Percentiles rank a stretch among this genome's conserved stretches.
Evolutionary conservation across 495 filamentous ascomycete genomes (phyloP).

Genomic region (Astrothelium macrocarpum): DNA sequence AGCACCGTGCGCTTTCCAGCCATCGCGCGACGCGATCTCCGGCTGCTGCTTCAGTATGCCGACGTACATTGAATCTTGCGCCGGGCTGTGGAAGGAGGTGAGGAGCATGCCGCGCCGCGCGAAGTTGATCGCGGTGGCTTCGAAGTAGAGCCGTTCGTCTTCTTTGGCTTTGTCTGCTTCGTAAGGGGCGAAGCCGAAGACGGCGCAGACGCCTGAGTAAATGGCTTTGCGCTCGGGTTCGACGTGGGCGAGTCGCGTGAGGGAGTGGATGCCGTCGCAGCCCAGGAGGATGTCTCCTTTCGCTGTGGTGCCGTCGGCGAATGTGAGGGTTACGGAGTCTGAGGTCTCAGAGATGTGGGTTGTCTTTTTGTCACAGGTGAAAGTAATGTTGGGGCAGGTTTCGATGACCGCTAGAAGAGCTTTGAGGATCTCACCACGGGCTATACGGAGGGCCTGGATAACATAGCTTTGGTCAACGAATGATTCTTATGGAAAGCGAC

Average conservation of each 20-base stretch:
- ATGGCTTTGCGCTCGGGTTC: constrained; percentile 40
- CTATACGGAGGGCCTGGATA: constrained; percentile 24
- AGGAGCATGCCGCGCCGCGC: constrained; percentile 47
- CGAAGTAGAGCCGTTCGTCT: constrained; percentile 33
- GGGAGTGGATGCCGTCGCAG: constrained; percentile 57
- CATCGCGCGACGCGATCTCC: constrained; percentile 40
- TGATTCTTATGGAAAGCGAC: neutral
- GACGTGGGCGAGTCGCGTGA: constrained; percentile 43
- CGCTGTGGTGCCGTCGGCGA: constrained; percentile 41
- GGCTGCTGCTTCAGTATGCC: constrained; percentile 45
- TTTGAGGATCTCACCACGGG: constrained; percentile 24
- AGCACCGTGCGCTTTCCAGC: constrained; percentile 38
- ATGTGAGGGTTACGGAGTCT: constrained; percentile 38
- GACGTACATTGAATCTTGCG: constrained; percentile 41
- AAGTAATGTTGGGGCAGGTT: constrained; percentile 23
- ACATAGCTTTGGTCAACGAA: neutral
- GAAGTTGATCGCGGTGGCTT: constrained; percentile 41
- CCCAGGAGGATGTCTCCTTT: constrained; percentile 47
- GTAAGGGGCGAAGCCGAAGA: constrained; percentile 44
- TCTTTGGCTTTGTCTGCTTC: constrained; percentile 20
- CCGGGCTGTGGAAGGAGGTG: constrained; percentile 41
- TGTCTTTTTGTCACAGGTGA: constrained; percentile 30
- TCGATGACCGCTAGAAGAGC: constrained; percentile 38
- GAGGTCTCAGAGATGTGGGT: constrained; percentile 36
- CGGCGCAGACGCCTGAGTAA: constrained; percentile 45